phyloP scores from a whole-genome alignment of 179 eudicot genomes.

The Actinidia arguta region DNA sequence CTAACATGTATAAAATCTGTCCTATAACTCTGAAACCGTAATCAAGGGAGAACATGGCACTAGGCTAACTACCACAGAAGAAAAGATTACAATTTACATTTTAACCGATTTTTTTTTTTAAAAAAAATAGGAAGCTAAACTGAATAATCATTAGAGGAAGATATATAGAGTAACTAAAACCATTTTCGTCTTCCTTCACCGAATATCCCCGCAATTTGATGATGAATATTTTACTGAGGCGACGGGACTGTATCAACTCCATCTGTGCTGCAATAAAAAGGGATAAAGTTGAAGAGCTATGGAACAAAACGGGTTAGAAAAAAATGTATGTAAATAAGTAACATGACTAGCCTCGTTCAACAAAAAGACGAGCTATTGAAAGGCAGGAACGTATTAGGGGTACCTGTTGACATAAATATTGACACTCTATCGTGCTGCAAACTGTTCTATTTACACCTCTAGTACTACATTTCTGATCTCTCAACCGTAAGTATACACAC shows the following conservation, averaged over 20 bases:
- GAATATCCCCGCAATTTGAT: background rate
- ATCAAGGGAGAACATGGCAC: background rate
- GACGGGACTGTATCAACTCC: background rate
- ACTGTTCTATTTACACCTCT: constrained; percentile 22
- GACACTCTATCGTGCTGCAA: background rate
- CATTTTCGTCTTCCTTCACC: background rate
- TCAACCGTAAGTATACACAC: constrained; percentile 1
- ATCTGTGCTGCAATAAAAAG: background rate
- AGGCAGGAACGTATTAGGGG: background rate
- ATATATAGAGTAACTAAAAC: background rate
- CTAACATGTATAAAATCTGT: background rate
- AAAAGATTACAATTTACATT: background rate
- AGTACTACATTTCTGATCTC: background rate
- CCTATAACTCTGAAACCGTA: background rate
- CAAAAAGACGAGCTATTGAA: background rate
- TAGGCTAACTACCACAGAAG: background rate
- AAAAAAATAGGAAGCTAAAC: too few species aligned
- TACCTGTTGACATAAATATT: background rate
- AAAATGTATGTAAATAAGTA: too few species aligned
- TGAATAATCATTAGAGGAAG: background rate
- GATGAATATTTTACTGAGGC: constrained; percentile 10
- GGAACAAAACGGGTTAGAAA: background rate
- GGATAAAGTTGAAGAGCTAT: background rate
- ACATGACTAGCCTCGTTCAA: background rate
- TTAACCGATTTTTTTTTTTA: too few species aligned